A percentile compares a stretch with the other conserved stretches of the same genome.
These are phyloP conservation scores for Pseudocercospora musae DNA, from an alignment of 2,329 filamentous ascomycete species.

Conservation along the genomic window DNA sequence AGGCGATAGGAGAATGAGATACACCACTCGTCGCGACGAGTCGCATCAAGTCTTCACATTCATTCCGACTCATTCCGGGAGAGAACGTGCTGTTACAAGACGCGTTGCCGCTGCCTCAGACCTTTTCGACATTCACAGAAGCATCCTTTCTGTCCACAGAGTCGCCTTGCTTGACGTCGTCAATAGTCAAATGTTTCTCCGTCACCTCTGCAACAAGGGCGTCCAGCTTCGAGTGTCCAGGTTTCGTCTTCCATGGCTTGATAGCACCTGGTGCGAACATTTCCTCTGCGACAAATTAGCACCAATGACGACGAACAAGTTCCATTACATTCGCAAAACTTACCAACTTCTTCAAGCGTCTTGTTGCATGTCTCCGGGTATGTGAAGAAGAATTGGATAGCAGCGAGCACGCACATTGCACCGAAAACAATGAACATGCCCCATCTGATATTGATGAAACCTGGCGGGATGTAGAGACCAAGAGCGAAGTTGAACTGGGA, in stretches of 20 bases:
- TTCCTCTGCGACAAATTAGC: conserved; percentile 26
- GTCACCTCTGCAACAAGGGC: conserved; percentile 20
- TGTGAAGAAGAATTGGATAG: conserved; percentile 46
- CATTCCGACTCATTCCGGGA: too few species aligned
- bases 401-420: conserved; percentile 45
- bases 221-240: conserved; percentile 35
- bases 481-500: conserved; percentile 56
- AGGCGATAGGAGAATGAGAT: too few species aligned
- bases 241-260: conserved; percentile 38
- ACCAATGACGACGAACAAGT: background rate
- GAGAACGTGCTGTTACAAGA: too few species aligned
- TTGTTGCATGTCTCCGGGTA: conserved; percentile 42
- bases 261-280: conserved; percentile 37
- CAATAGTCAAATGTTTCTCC: conserved; percentile 21
- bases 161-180: conserved; percentile 10
- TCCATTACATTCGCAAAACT: background rate
- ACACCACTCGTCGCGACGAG: too few species aligned
- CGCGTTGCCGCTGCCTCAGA: background rate
- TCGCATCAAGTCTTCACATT: too few species aligned
- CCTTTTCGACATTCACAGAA: conserved; percentile 2
- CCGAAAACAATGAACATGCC: conserved; percentile 53
- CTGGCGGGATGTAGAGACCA: conserved; percentile 57
- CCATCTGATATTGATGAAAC: conserved; percentile 57
- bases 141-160: background rate
- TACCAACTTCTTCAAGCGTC: conserved; percentile 38